Evolutionary conservation across 495 filamentous ascomycete species (phyloP).

Genomic region (Penicillium coffeae): DNA sequence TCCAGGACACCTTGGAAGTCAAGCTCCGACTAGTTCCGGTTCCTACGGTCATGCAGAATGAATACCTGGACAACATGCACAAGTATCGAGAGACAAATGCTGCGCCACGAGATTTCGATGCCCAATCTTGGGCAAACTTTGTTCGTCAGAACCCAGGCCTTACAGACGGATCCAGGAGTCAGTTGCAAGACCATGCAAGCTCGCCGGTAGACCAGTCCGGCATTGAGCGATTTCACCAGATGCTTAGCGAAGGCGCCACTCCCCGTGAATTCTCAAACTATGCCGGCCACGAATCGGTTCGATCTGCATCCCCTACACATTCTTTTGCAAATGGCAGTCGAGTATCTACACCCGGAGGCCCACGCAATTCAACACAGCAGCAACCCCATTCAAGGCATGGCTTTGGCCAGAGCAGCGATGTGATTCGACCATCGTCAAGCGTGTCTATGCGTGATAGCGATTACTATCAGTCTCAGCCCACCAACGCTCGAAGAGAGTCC

Average conservation of each 20-base stretch:
- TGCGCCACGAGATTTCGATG: constrained; percentile 62
- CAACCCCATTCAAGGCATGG: constrained; percentile 19
- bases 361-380: constrained; percentile 22
- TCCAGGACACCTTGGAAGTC: constrained; percentile 90
- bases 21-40: constrained; percentile 85
- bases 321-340: constrained; percentile 35
- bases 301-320: constrained; percentile 35
- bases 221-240: constrained; percentile 49
- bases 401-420: constrained; percentile 25
- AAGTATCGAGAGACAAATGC: constrained; percentile 57
- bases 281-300: constrained; percentile 27
- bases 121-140: constrained; percentile 64
- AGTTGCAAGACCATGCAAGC: constrained; percentile 30
- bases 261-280: constrained; percentile 38
- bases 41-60: constrained; percentile 65
- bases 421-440: constrained; percentile 47
- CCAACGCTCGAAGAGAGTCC: constrained; percentile 32
- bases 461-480: constrained; percentile 30
- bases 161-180: constrained; percentile 27
- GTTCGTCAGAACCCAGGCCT: constrained; percentile 57
- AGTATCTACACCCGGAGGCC: constrained; percentile 34
- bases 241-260: constrained; percentile 45
- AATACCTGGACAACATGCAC: constrained; percentile 62
- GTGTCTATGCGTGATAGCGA: constrained; percentile 38
- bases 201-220: constrained; percentile 51